Evolutionary conservation across 169 alveolate genomes (phyloP).

Genomic region (Cryptosporidium canis): DNA sequence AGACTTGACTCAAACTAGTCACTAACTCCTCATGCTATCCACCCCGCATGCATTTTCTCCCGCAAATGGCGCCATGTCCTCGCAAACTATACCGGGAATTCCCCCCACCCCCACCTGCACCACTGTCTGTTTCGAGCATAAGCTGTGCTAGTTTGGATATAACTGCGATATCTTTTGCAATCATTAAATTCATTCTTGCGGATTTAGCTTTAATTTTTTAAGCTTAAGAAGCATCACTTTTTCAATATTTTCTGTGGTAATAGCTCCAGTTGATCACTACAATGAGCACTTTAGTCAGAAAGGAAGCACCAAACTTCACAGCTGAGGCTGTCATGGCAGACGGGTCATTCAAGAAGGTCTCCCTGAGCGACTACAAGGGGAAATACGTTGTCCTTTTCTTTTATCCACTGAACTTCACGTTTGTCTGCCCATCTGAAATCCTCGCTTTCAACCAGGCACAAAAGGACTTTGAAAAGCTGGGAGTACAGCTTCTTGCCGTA

Average conservation of each 20-base stretch:
- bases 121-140: not conserved
- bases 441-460: slow-evolving; percentile 92
- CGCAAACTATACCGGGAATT: slow-evolving; percentile 5
- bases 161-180: not conserved
- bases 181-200: not conserved
- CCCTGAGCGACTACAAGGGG: slow-evolving; percentile 92
- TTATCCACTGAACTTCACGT: slow-evolving; percentile 99
- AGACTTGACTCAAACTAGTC: not conserved
- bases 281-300: slow-evolving; percentile 46
- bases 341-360: slow-evolving; percentile 89
- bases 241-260: not conserved
- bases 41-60: not conserved
- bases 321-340: slow-evolving; percentile 95
- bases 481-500: slow-evolving; percentile 93
- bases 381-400: slow-evolving; percentile 96
- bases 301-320: slow-evolving; percentile 94
- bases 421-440: slow-evolving; percentile 99
- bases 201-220: not conserved
- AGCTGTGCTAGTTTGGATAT: not conserved
- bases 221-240: not conserved
- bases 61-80: not conserved
- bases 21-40: not conserved
- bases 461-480: slow-evolving; percentile 91
- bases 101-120: not conserved
- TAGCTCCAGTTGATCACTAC: not conserved